phyloP scores from a whole-genome alignment of 768 basidiomycete genomes.

The Boletus bicolor region DNA sequence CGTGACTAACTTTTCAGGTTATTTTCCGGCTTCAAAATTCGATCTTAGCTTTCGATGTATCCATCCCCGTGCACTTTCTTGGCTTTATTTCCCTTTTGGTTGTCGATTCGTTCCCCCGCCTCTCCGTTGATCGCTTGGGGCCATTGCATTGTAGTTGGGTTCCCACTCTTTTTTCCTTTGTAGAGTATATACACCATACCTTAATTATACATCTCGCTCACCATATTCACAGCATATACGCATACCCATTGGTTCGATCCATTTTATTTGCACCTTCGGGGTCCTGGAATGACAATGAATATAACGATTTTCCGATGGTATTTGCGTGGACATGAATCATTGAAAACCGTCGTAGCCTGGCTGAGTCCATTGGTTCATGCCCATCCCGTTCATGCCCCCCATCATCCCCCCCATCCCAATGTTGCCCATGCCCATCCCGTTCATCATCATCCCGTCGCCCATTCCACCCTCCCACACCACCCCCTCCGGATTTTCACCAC shows the following conservation, averaged over 20 bases:
- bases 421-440: slow-evolving; percentile 35
- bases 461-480: slow-evolving; percentile 39
- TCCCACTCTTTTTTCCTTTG: slow-evolving; percentile 18
- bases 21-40: background rate
- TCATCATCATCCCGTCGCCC: slow-evolving; percentile 45
- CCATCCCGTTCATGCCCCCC: slow-evolving; percentile 36
- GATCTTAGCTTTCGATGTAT: background rate
- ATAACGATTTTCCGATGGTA: background rate
- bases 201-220: slow-evolving; percentile 23
- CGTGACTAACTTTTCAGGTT: background rate
- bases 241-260: slow-evolving; percentile 23
- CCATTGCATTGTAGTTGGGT: slow-evolving; percentile 8
- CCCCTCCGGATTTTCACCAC: slow-evolving; percentile 29
- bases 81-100: background rate
- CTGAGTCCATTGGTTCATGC: slow-evolving; percentile 40
- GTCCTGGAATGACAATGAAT: slow-evolving; percentile 2
- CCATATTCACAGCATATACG: slow-evolving; percentile 24
- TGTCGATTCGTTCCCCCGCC: background rate
- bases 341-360: slow-evolving; percentile 34
- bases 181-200: slow-evolving; percentile 49
- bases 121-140: slow-evolving; percentile 17
- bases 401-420: slow-evolving; percentile 34
- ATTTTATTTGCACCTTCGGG: slow-evolving; percentile 4
- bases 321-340: slow-evolving; percentile 6
- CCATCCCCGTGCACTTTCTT: background rate